Evolutionary conservation across 805 yeast genomes (phyloP).

Genomic region (Schizosaccharomyces osmophilus): DNA sequence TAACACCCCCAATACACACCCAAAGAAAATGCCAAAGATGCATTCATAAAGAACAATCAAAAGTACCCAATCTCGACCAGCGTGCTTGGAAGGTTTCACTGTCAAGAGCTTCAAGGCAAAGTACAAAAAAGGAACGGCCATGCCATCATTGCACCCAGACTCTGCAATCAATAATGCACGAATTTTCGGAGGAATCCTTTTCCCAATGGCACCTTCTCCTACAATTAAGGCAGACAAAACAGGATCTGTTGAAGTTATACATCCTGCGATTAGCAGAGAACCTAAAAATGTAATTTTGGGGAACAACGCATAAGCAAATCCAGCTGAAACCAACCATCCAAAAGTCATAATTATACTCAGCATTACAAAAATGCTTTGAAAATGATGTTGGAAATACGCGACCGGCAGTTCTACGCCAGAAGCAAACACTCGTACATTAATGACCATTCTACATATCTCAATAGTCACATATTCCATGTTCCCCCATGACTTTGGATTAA

Average conservation of each 20-base stretch:
- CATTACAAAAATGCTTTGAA: conserved; percentile 50
- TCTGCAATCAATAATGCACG: conserved; percentile 64
- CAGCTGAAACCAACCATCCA: conserved; percentile 70
- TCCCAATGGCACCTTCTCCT: conserved; percentile 78
- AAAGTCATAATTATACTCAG: conserved; percentile 70
- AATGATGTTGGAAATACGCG: conserved; percentile 64
- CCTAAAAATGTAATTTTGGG: conserved; percentile 50
- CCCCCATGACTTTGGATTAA: conserved; percentile 66
- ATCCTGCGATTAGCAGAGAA: conserved; percentile 54
- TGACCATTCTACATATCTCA: conserved; percentile 59
- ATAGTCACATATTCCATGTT: conserved; percentile 57
- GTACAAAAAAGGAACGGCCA: conserved; percentile 77
- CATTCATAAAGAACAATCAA: conserved; percentile 64
- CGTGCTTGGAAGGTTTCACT: conserved; percentile 37
- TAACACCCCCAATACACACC: conserved; percentile 42
- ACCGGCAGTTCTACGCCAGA: conserved; percentile 84
- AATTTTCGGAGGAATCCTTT: conserved; percentile 73
- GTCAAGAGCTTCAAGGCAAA: conserved; percentile 42
- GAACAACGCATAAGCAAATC: conserved; percentile 53
- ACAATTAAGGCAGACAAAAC: conserved; percentile 87
- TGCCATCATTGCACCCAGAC: conserved; percentile 80
- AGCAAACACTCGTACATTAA: conserved; percentile 76
- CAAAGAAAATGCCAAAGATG: conserved; percentile 50
- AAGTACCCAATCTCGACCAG: conserved; percentile 58
- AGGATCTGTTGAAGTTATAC: conserved; percentile 88